Base-by-base conservation (phyloP, 768 basidiomycete species). In the Tremella yokohamensis region DNA sequence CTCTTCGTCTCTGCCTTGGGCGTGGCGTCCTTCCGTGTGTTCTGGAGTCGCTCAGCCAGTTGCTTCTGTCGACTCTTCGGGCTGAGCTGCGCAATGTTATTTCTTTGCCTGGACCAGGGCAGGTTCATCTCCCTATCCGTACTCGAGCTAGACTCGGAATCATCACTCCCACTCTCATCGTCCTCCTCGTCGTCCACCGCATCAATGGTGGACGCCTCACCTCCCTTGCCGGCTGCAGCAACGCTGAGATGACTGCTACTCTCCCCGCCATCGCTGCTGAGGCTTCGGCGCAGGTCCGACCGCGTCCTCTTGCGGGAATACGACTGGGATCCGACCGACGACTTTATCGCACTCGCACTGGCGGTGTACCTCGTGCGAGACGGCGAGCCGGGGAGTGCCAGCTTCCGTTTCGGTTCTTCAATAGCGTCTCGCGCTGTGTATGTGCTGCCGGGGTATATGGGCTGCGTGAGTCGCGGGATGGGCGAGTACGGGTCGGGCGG, bases 401-500 rank as follows among this genome's bases (percentile, higher is more conserved):
- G 54, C 38, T 1, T 54, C 54, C 44, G 58, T 38, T 9, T 54
- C 13, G 34, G 57, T 25, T 12, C 49, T 11, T 12, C 56, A 37
- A 51, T 34, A 9, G 51, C 11, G 29, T 52, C 51, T 15, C 18
- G 50, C 42, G 69, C 66, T 12, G 72, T 73, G 44, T 57, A 64
- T 34, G 66, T 70, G 0, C 54, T 61, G 15, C 68, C 63, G 9
- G 71, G 64, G 56, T 76, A 76, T 54, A 73, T 70, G 2, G 90
- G 84, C 50, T 91, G 85, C 52, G 83, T 82, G 25, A 94, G 82
- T 56, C 92, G 82, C 3, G 85, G 81, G 4, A 57, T 60, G 16
- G 84, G 81, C 1, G 84, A 78, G 12, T 78, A 66, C 13, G 90
- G 89, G 13, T 79, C 80, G 13, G 89, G 86, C 0, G 92, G 92